Conservation (phyloP, 2,329 filamentous ascomycete species). For the Mollisia scopiformis region DNA sequence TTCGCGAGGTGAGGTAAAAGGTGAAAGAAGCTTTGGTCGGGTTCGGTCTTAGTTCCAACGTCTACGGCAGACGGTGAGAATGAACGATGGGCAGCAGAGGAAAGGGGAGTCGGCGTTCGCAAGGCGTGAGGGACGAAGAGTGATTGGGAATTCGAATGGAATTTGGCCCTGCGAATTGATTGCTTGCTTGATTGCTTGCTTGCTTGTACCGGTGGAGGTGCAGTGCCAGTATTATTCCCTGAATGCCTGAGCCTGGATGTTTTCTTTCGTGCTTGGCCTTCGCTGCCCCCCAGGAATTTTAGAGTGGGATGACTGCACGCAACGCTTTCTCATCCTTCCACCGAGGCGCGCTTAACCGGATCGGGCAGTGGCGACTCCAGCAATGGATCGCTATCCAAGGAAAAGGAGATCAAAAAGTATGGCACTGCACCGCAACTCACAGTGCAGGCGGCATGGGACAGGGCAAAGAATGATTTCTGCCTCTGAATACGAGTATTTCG, state of each 20-base stretch:
- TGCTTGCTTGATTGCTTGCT: too few relatives aligned
- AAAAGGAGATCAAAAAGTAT: not conserved
- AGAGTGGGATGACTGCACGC: not conserved
- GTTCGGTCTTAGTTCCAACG: too few relatives aligned
- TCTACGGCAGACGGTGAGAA: not conserved
- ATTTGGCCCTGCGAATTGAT: too few relatives aligned
- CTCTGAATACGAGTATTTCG: not conserved
- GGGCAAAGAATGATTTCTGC: not conserved
- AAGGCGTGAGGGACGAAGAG: not conserved
- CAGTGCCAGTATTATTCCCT: not conserved
- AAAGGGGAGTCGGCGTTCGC: not conserved
- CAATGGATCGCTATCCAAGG: not conserved
- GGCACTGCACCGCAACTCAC: not conserved
- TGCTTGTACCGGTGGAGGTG: too few relatives aligned
- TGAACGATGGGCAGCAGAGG: not conserved
- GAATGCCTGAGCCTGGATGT: conserved; percentile 4
- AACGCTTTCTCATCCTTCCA: not conserved
- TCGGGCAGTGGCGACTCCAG: not conserved
- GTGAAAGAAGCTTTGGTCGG: too few relatives aligned
- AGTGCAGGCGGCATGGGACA: not conserved
- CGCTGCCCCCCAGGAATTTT: not conserved
- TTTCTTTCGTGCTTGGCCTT: conserved; percentile 6
- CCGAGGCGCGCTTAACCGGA: not conserved
- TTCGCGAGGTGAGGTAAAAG: not conserved
- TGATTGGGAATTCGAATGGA: not conserved